Evolutionary conservation across 768 basidiomycete species (phyloP).

Genomic region (Panaeolus cyanescens): DNA sequence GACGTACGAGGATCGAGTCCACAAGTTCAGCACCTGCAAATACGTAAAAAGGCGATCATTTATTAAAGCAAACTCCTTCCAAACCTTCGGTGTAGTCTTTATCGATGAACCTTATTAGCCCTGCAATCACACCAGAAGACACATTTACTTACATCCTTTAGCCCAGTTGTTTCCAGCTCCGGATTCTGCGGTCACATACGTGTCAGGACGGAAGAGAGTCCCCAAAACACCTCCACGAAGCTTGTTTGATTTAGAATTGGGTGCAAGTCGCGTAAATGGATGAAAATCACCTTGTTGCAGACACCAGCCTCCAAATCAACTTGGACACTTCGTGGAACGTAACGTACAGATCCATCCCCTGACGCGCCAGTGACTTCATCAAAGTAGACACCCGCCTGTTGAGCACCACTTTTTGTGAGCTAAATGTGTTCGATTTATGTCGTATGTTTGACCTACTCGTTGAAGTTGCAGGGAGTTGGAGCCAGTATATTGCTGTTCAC

Average conservation of each 20-base stretch:
- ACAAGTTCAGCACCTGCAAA: constrained; percentile 83
- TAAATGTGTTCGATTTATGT: background rate
- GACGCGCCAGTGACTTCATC: constrained; percentile 53
- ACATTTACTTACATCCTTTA: constrained; percentile 76
- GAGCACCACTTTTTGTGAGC: too few species aligned
- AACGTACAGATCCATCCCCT: constrained; percentile 56
- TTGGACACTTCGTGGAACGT: constrained; percentile 88
- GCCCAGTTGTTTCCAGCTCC: constrained; percentile 96
- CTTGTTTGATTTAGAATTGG: constrained; percentile 2
- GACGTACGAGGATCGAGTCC: constrained; percentile 69
- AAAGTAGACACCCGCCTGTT: constrained; percentile 81
- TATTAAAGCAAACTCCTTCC: background rate
- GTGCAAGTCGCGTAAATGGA: background rate
- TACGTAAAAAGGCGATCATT: background rate
- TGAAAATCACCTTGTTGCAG: constrained; percentile 58
- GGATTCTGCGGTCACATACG: constrained; percentile 63
- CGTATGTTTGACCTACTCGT: constrained; percentile 44
- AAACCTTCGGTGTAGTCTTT: constrained; percentile 87
- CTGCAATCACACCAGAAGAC: background rate
- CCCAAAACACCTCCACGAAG: constrained; percentile 67
- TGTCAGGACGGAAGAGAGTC: constrained; percentile 83
- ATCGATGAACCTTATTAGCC: constrained; percentile 5
- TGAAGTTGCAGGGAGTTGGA: constrained; percentile 73
- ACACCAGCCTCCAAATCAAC: constrained; percentile 91
- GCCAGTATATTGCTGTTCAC: constrained; percentile 64